Conservation (phyloP, 192 early-diverging fungal species). For the Chytriomyces sp. region DNA sequence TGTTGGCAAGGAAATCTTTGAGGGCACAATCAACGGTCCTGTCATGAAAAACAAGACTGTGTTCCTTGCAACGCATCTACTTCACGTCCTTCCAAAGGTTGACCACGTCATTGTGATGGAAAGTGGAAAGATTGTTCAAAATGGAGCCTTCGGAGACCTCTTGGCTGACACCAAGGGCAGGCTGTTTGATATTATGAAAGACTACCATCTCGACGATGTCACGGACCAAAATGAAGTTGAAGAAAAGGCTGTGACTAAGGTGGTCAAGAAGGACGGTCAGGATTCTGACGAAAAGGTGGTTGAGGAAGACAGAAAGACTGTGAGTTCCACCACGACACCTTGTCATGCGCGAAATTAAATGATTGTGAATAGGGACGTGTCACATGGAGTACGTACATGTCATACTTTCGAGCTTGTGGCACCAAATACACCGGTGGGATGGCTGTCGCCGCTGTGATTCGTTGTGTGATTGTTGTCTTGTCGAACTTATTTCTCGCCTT, state of each 20-base stretch:
- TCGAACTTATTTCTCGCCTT: not conserved
- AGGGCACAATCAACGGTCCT: conserved; percentile 33
- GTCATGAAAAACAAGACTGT: conserved; percentile 71
- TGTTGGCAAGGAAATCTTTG: conserved; percentile 19
- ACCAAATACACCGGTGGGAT: not conserved
- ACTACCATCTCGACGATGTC: conserved; percentile 60
- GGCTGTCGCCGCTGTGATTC: not conserved
- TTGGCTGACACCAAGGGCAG: conserved; percentile 57
- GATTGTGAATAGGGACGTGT: not conserved
- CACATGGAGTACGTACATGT: not conserved
- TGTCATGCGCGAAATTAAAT: no score
- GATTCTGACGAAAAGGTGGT: not conserved
- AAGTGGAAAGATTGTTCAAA: conserved; percentile 61
- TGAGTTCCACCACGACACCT: not conserved
- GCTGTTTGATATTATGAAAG: conserved; percentile 68
- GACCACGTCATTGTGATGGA: conserved; percentile 71
- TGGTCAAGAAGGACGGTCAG: not conserved
- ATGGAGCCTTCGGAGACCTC: conserved; percentile 79
- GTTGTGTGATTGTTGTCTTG: not conserved
- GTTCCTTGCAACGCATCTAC: conserved; percentile 74
- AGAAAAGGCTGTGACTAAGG: conserved; percentile 1
- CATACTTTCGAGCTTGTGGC: not conserved
- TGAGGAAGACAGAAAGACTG: not conserved
- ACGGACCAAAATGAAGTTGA: conserved; percentile 4
- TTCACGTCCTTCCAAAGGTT: conserved; percentile 70